These are phyloP conservation scores for Mycena sanguinolenta DNA, from an alignment of 768 basidiomycete genomes.

Conservation along the genomic window DNA sequence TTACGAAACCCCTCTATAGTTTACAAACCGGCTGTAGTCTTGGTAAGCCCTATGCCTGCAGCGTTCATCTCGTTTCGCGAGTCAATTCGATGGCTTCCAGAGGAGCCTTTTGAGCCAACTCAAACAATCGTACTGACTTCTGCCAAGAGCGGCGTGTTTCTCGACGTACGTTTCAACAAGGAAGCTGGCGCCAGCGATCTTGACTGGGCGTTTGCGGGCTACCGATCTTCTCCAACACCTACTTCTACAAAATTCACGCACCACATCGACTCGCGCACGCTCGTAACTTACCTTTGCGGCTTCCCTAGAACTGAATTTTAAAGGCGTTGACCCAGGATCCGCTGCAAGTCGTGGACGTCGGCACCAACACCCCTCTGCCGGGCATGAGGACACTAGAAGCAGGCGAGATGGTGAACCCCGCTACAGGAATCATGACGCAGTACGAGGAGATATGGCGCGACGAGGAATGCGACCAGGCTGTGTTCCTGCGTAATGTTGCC, in stretches of 20 bases:
- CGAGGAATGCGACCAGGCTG: constrained; percentile 33
- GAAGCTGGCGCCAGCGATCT: constrained; percentile 38
- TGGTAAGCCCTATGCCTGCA: background rate
- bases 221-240: constrained; percentile 39
- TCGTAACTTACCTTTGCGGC: constrained; percentile 28
- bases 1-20: too few species aligned
- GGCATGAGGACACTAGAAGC: constrained; percentile 48
- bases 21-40: too few species aligned
- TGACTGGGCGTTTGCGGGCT: constrained; percentile 58
- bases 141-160: constrained; percentile 45
- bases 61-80: constrained; percentile 33
- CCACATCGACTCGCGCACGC: constrained; percentile 50
- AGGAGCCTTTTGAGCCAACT: constrained; percentile 49
- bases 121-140: constrained; percentile 52
- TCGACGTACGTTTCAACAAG: constrained; percentile 53
- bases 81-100: constrained; percentile 53
- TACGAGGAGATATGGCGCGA: constrained; percentile 53
- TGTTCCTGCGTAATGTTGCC: constrained; percentile 25
- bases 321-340: constrained; percentile 30
- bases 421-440: constrained; percentile 41
- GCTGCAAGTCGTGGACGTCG: constrained; percentile 42
- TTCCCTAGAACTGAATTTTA: background rate
- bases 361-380: constrained; percentile 42
- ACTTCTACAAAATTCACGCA: constrained; percentile 46
- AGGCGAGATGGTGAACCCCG: constrained; percentile 52